Conservation (phyloP, 2,329 filamentous ascomycete genomes). For the Malbranchea zuffiana region DNA sequence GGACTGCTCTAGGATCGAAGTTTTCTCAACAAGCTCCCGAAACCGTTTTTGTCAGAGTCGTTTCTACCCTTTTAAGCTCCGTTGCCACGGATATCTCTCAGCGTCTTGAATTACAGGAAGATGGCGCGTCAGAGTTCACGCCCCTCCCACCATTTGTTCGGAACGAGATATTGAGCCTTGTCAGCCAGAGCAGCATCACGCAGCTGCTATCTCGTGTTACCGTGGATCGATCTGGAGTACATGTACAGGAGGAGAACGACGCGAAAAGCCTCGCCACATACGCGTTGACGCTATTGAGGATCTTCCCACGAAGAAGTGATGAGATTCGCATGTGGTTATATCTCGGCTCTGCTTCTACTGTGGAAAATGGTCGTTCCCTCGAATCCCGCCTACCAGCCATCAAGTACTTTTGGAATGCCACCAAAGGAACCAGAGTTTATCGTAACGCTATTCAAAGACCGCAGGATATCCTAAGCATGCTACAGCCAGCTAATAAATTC, state of each 20-base stretch:
- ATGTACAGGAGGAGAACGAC: slow-evolving; percentile 41
- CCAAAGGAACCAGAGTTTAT: slow-evolving; percentile 48
- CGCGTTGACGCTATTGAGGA: slow-evolving; percentile 70
- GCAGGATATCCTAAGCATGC: slow-evolving; percentile 46
- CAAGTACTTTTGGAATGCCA: slow-evolving; percentile 73
- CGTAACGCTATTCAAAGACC: slow-evolving; percentile 46
- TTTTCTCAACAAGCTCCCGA: slow-evolving; percentile 35
- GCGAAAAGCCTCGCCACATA: slow-evolving; percentile 73
- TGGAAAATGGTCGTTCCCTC: slow-evolving; percentile 24
- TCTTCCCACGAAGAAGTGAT: slow-evolving; percentile 70
- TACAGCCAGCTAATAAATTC: slow-evolving; percentile 40
- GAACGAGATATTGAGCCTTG: slow-evolving; percentile 56
- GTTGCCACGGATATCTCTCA: slow-evolving; percentile 45
- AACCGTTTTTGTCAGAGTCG: slow-evolving; percentile 44
- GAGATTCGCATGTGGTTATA: slow-evolving; percentile 94
- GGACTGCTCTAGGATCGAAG: slow-evolving; percentile 34
- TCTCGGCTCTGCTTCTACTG: slow-evolving; percentile 51
- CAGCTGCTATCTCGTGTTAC: slow-evolving; percentile 43
- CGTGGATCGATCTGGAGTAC: slow-evolving; percentile 17
- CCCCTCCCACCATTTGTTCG: slow-evolving; percentile 47
- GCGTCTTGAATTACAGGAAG: slow-evolving; percentile 37
- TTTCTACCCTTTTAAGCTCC: slow-evolving; percentile 46
- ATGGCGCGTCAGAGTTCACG: slow-evolving; percentile 18
- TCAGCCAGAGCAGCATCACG: slow-evolving; percentile 65
- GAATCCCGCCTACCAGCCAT: slow-evolving; percentile 50